Evolutionary conservation across 1,139 yeast genomes (phyloP).

Genomic region (Blastobotrys raffinosifermentans): DNA sequence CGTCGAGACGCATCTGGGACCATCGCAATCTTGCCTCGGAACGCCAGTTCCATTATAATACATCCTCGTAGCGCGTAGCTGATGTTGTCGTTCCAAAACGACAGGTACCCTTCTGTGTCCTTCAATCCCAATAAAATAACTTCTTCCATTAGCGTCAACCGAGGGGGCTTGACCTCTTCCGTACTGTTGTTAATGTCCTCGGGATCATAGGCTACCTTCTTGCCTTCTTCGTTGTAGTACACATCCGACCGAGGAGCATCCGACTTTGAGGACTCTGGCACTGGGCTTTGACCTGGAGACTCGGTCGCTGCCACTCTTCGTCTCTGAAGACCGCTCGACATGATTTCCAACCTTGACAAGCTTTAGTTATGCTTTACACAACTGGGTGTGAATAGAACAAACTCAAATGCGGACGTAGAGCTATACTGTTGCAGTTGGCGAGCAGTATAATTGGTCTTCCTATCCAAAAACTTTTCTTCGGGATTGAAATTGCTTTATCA

Average conservation of each 20-base stretch:
- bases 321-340: constrained; percentile 5
- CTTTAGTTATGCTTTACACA: too few species aligned
- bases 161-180: constrained; percentile 49
- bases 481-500: too few species aligned
- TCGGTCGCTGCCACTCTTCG: constrained; percentile 4
- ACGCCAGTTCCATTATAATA: constrained; percentile 83
- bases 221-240: constrained; percentile 32
- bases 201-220: constrained; percentile 80
- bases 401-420: too few species aligned
- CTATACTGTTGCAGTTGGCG: too few species aligned
- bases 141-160: constrained; percentile 92
- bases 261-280: constrained; percentile 7
- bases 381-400: too few species aligned
- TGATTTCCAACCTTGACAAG: too few species aligned
- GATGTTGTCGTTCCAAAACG: constrained; percentile 97
- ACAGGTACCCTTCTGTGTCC: constrained; percentile 91
- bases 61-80: constrained; percentile 96
- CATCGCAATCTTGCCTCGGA: constrained; percentile 82
- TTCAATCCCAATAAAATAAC: constrained; percentile 87
- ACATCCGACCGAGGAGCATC: constrained; percentile 5
- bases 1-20: constrained; percentile 92
- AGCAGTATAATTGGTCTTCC: too few species aligned
- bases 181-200: constrained; percentile 51
- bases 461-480: too few species aligned
- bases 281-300: too few species aligned